Evolutionary conservation across 352 stramenopile genomes (phyloP).

Genomic region (Globisporangium nodosum): DNA sequence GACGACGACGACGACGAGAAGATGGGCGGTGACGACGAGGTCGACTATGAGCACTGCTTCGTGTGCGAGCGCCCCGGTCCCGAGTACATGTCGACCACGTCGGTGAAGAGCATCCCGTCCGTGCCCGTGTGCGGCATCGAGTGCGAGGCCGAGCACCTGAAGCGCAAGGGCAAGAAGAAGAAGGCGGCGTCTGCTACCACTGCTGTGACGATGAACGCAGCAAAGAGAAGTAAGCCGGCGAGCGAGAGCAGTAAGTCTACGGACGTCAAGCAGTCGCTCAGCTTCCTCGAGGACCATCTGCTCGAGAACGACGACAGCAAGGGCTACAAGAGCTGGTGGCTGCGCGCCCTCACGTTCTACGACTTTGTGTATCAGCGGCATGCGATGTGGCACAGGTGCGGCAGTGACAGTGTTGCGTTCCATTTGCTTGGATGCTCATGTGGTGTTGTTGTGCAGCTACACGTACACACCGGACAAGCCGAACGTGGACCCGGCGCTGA

Average conservation of each 20-base stretch:
- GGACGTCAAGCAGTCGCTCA: constrained; percentile 35
- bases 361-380: constrained; percentile 85
- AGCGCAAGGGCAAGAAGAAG: constrained; percentile 16
- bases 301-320: constrained; percentile 62
- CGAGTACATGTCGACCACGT: constrained; percentile 59
- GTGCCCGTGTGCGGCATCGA: constrained; percentile 64
- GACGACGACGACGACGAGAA: constrained; percentile 13
- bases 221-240: constrained; percentile 37
- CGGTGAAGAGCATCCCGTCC: constrained; percentile 38
- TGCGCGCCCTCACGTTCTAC: constrained; percentile 75
- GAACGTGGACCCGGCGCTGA: constrained; percentile 60
- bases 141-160: constrained; percentile 49
- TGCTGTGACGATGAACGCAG: constrained; percentile 12
- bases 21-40: constrained; percentile 6
- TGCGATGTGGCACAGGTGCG: constrained; percentile 73
- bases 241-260: background rate
- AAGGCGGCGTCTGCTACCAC: constrained; percentile 9
- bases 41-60: constrained; percentile 42
- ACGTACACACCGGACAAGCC: constrained; percentile 64
- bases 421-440: background rate
- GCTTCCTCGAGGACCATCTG: constrained; percentile 70
- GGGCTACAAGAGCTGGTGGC: constrained; percentile 86
- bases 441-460: constrained; percentile 27
- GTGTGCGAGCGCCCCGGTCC: constrained; percentile 54
- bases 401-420: too few relatives aligned